These are phyloP conservation scores for Aethionema arabicum DNA, from an alignment of 345 rosid species.

Conservation along the genomic window DNA sequence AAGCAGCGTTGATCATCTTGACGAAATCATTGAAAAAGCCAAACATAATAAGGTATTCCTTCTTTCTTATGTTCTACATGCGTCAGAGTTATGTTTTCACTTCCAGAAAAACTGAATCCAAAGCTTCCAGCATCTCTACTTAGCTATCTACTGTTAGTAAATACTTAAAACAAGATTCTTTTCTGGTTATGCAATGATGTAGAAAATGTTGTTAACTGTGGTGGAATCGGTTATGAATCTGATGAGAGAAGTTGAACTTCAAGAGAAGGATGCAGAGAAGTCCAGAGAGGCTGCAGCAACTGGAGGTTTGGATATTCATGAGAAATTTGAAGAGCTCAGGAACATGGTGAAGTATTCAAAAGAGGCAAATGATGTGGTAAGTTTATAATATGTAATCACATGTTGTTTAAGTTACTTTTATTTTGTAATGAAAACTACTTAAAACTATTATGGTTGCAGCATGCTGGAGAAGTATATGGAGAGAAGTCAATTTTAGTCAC, in stretches of 20 bases:
- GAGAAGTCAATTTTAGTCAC: slow-evolving; percentile 79
- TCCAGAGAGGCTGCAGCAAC: slow-evolving; percentile 65
- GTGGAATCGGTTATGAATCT: slow-evolving; percentile 62
- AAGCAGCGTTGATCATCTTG: slow-evolving; percentile 54
- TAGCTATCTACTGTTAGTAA: too few relatives aligned
- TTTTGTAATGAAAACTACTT: slow-evolving; percentile 16
- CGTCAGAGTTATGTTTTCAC: slow-evolving; percentile 5
- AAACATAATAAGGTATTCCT: slow-evolving; percentile 70
- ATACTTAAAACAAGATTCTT: slow-evolving; percentile 10
- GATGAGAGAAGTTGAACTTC: slow-evolving; percentile 68
- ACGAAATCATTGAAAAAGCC: slow-evolving; percentile 63
- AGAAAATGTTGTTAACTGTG: slow-evolving; percentile 64
- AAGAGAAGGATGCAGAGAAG: slow-evolving; percentile 64
- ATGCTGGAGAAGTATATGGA: slow-evolving; percentile 87
- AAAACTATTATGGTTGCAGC: slow-evolving; percentile 48
- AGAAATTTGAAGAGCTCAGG: slow-evolving; percentile 63
- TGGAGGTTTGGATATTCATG: slow-evolving; percentile 56
- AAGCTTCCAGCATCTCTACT: too few relatives aligned
- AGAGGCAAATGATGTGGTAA: slow-evolving; percentile 80
- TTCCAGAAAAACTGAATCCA: neutral
- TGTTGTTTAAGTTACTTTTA: neutral
- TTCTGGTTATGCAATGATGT: slow-evolving; percentile 29
- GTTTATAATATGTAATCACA: neutral
- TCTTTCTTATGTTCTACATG: neutral
- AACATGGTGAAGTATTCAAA: slow-evolving; percentile 59